These are phyloP conservation scores for Heliamphora ciliata DNA, from an alignment of 179 eudicot genomes.

Conservation along the genomic window DNA sequence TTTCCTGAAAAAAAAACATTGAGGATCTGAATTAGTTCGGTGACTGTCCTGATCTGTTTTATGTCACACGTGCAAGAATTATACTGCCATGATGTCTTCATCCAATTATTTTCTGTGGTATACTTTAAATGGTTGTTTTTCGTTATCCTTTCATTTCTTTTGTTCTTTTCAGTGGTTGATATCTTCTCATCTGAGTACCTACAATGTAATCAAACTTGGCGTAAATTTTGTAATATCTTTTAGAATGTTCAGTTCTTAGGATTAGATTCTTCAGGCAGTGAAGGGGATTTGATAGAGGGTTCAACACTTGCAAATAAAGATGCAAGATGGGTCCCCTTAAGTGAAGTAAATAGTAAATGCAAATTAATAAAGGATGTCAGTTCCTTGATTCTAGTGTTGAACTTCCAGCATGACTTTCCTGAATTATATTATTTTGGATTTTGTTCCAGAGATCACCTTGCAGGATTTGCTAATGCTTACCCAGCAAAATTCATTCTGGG, in stretches of 20 bases:
- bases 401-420: constrained; percentile 11
- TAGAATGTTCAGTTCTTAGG: background rate
- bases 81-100: background rate
- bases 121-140: background rate
- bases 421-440: constrained; percentile 12
- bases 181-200: background rate
- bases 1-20: too few species aligned
- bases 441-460: constrained; percentile 72
- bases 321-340: too few species aligned
- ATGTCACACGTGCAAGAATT: background rate
- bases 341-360: too few species aligned
- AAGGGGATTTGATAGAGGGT: background rate
- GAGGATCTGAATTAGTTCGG: too few species aligned
- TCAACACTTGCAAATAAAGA: background rate
- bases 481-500: constrained; percentile 86
- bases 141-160: background rate
- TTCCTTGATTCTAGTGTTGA: background rate
- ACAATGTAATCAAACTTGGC: background rate
- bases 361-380: background rate
- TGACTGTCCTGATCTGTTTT: background rate
- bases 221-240: background rate
- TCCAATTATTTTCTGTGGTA: background rate
- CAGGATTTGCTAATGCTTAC: constrained; percentile 59
- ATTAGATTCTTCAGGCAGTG: background rate
- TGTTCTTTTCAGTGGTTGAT: background rate